Evolutionary conservation across 768 basidiomycete genomes (phyloP).

Genomic region (Rhodosporidiobolus odoratus): DNA sequence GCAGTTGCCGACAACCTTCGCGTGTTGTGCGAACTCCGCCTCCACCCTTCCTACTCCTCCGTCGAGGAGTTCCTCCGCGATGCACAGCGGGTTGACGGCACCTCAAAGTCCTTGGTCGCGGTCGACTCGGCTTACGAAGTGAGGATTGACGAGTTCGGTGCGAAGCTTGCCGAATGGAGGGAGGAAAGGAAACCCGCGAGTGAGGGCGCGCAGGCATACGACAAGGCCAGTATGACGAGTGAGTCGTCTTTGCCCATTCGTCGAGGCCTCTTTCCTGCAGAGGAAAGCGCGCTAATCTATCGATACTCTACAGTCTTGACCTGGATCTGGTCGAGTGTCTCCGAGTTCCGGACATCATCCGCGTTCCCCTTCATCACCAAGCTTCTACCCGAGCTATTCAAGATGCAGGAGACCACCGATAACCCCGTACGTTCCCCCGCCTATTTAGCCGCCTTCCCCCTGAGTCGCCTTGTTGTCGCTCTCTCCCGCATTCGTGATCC

Average conservation of each 20-base stretch:
- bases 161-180: constrained; percentile 33
- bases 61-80: constrained; percentile 39
- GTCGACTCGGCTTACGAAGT: constrained; percentile 38
- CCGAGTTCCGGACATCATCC: constrained; percentile 33
- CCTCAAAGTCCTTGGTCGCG: constrained; percentile 26
- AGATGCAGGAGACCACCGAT: constrained; percentile 49
- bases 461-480: constrained; percentile 57
- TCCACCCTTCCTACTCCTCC: constrained; percentile 41
- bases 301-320: constrained; percentile 27
- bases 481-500: background rate
- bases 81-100: constrained; percentile 16
- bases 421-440: constrained; percentile 29
- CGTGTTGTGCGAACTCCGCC: constrained; percentile 37
- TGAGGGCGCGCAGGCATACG: constrained; percentile 40
- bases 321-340: constrained; percentile 41
- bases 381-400: constrained; percentile 44
- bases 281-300: background rate
- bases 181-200: constrained; percentile 38
- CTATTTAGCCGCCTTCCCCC: background rate
- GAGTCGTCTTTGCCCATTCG: background rate
- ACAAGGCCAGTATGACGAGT: constrained; percentile 40
- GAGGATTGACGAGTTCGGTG: constrained; percentile 34
- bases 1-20: constrained; percentile 42
- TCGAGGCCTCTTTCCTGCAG: background rate
- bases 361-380: constrained; percentile 41